phyloP scores from a whole-genome alignment of 768 basidiomycete genomes.

The Roridomyces roridus region DNA sequence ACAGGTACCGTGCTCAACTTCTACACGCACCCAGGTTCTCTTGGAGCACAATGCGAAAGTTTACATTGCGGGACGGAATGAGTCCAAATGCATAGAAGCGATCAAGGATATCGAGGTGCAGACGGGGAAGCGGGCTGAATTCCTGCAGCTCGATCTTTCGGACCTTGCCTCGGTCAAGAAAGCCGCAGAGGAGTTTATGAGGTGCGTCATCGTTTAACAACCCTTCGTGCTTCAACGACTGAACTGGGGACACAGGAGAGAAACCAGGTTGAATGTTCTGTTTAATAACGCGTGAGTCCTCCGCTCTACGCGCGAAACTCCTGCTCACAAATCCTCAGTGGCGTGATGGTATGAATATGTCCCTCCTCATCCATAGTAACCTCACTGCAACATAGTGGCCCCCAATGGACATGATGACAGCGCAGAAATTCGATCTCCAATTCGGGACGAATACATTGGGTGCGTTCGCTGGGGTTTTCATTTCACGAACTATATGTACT shows the following conservation, averaged over 20 bases:
- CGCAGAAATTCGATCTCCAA: constrained; percentile 61
- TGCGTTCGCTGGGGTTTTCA: constrained; percentile 28
- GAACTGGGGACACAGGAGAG: constrained; percentile 37
- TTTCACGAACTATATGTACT: constrained; percentile 12
- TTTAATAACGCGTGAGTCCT: no score
- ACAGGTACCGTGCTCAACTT: not conserved
- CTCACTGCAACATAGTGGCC: no score
- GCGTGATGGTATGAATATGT: no score
- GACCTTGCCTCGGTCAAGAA: constrained; percentile 48
- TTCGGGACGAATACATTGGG: constrained; percentile 63
- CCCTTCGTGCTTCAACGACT: not conserved
- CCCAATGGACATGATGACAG: constrained; percentile 48
- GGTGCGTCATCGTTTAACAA: constrained; percentile 22
- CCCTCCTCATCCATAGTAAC: no score
- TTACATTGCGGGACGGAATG: constrained; percentile 52
- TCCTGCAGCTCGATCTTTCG: constrained; percentile 50
- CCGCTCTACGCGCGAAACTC: no score
- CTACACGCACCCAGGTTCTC: constrained; percentile 35
- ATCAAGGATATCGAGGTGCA: constrained; percentile 45
- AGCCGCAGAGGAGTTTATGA: constrained; percentile 46
- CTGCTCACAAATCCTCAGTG: no score
- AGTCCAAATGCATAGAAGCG: constrained; percentile 44
- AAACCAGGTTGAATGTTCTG: constrained; percentile 50
- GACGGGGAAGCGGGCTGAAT: constrained; percentile 50
- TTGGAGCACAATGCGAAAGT: constrained; percentile 55